Base-by-base conservation (phyloP, 140 eudicot genomes). In the Flaveria floridana region DNA sequence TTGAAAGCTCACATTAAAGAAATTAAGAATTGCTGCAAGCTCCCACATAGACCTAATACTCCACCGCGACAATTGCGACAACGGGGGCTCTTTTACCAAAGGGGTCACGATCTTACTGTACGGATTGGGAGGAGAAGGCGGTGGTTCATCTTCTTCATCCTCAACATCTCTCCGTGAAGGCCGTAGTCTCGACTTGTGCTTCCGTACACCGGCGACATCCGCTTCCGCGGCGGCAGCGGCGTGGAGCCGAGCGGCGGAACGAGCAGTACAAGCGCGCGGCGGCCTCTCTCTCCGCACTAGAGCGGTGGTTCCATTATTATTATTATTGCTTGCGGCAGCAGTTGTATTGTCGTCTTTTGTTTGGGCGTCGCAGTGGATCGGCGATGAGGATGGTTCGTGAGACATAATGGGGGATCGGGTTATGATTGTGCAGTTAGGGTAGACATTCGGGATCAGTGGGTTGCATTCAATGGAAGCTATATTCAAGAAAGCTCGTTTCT, bases 11-110 rank as follows among this genome's bases (percentile, higher is more conserved):
- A 93, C 97, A 85, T 93, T 86, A 16, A 93, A 84, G 76, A 93
- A 90, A 90, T 90, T 90, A 68, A 93, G 87, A 72, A 93, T 70
- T 2, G 98, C 87, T 80, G 94, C 97, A 78, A 93, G 70, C 81
- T 93, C 94, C 96, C 91, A 88, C 98, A 93, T 93, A 47, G 96
- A 85, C 85, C 98, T 82, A 41, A 93, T 78, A 63, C 64, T 90
- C 98, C 97, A 93, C 72, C 98, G 79, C 9, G 94, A 84, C 88
- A 93, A 50, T 78, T 88, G 98, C 20, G 92, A 86, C 39, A 80
- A 64, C 70, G 93, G 88, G 7, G 89, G 90, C 68, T 84, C 91
- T 58, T 66, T 80, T 51, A 93, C 89, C 77, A 93, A 68, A 0
- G 84, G 87, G 2, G 96, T 93, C 7, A 92, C 82, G 21, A 85